A percentile compares a stretch with the other conserved stretches of the same genome.
These are phyloP conservation scores for Penicillium subrubescens DNA, from an alignment of 495 filamentous ascomycete genomes.

Conservation along the genomic window DNA sequence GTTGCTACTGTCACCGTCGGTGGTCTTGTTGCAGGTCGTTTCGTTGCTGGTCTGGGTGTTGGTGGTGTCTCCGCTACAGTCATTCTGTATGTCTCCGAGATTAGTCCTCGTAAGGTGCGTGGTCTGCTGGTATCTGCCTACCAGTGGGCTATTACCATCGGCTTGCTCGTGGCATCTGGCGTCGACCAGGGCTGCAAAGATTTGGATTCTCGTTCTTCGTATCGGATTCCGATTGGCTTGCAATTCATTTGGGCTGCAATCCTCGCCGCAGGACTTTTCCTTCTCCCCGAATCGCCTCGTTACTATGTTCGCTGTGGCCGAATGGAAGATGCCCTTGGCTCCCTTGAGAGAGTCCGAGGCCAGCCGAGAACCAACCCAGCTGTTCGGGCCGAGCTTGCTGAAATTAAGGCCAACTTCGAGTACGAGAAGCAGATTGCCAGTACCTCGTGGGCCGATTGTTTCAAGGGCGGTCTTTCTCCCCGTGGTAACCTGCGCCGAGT, in stretches of 20 bases:
- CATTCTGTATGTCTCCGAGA: slow-evolving; percentile 71
- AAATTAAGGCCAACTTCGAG: slow-evolving; percentile 71
- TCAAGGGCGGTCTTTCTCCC: slow-evolving; percentile 56
- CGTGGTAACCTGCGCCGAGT: slow-evolving; percentile 63
- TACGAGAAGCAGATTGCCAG: slow-evolving; percentile 60
- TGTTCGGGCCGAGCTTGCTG: slow-evolving; percentile 68
- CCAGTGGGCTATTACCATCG: slow-evolving; percentile 71
- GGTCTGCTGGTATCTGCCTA: slow-evolving; percentile 67
- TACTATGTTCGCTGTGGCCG: slow-evolving; percentile 58
- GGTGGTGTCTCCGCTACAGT: slow-evolving; percentile 73
- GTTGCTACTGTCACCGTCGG: slow-evolving; percentile 45
- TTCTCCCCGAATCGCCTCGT: slow-evolving; percentile 76
- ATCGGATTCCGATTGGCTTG: slow-evolving; percentile 67
- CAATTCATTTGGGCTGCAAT: slow-evolving; percentile 71
- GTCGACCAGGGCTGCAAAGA: slow-evolving; percentile 67
- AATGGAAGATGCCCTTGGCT: slow-evolving; percentile 38
- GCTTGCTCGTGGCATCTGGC: slow-evolving; percentile 69
- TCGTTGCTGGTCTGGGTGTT: slow-evolving; percentile 71
- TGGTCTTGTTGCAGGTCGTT: slow-evolving; percentile 66
- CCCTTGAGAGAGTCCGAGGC: slow-evolving; percentile 44
- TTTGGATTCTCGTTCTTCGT: slow-evolving; percentile 59
- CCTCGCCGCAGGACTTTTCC: slow-evolving; percentile 62
- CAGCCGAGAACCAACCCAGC: slow-evolving; percentile 56
- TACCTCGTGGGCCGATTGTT: slow-evolving; percentile 60
- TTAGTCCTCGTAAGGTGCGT: slow-evolving; percentile 59